Evolutionary conservation across 2,329 filamentous ascomycete genomes (phyloP).

Genomic region (Pseudohalonectria lignicola): DNA sequence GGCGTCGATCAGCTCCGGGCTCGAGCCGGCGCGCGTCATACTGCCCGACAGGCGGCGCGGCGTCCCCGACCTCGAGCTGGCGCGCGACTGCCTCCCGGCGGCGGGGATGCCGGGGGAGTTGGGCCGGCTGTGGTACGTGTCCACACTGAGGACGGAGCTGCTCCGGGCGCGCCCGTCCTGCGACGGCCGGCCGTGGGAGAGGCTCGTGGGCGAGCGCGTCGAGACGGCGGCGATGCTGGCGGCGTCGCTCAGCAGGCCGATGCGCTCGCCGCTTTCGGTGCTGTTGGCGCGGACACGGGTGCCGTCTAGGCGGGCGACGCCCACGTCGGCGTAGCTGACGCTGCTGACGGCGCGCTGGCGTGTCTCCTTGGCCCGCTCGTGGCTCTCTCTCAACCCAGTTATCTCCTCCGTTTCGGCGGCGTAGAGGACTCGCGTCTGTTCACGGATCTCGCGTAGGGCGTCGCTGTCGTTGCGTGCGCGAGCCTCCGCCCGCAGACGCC

Average conservation of each 20-base stretch:
- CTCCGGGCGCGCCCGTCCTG: constrained; percentile 30
- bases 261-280: constrained; percentile 58
- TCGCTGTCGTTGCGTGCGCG: constrained; percentile 58
- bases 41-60: constrained; percentile 6
- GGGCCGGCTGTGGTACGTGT: constrained; percentile 17
- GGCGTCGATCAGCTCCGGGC: constrained; percentile 37
- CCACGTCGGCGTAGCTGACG: constrained; percentile 67
- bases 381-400: constrained; percentile 45
- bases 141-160: constrained; percentile 44
- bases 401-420: constrained; percentile 41
- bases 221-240: constrained; percentile 44
- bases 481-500: constrained; percentile 59
- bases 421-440: constrained; percentile 36
- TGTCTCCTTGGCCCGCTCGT: constrained; percentile 43
- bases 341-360: constrained; percentile 60
- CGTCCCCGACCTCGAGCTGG: constrained; percentile 1
- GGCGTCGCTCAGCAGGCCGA: constrained; percentile 61
- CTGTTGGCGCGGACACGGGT: constrained; percentile 65
- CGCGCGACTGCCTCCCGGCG: constrained; percentile 8
- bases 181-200: constrained; percentile 16
- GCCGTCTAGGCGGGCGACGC: constrained; percentile 67
- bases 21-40: constrained; percentile 31
- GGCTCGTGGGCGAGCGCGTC: constrained; percentile 18
- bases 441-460: constrained; percentile 56
- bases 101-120: constrained; percentile 5